These are phyloP conservation scores for Kazachstania sp. DNA, from an alignment of 1,139 yeast genomes.

Conservation along the genomic window DNA sequence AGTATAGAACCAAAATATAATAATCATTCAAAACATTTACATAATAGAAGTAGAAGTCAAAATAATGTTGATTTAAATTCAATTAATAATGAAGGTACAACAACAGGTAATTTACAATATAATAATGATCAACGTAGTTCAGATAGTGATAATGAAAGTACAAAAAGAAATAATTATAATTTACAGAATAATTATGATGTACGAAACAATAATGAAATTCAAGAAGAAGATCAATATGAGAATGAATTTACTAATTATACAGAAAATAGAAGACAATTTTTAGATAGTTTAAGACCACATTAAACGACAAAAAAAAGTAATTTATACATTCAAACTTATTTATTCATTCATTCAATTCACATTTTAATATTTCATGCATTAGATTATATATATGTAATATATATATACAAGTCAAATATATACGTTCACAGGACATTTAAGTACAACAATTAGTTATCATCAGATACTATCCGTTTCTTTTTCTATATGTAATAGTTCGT, in stretches of 20 bases:
- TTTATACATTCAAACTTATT: neutral
- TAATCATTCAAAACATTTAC: neutral
- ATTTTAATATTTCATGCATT: neutral
- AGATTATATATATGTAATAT: too few species aligned
- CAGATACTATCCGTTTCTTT: neutral
- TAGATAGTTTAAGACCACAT: constrained; percentile 35
- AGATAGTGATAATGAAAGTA: constrained; percentile 3
- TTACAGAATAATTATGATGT: constrained; percentile 32
- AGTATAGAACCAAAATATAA: neutral
- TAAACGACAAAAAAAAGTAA: neutral
- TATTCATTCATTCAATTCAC: neutral
- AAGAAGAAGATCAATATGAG: constrained; percentile 37
- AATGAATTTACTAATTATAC: constrained; percentile 36
- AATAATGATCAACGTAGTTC: neutral
- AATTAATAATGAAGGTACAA: neutral
- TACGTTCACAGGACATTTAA: neutral
- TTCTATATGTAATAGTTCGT: too few species aligned
- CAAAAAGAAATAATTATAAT: constrained; percentile 14
- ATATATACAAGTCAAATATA: too few species aligned
- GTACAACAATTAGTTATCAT: neutral
- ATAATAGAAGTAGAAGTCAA: neutral
- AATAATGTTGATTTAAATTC: neutral
- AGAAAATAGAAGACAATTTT: constrained; percentile 33
- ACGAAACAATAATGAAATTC: constrained; percentile 29
- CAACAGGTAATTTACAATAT: neutral